Conservation (phyloP, 2,329 filamentous ascomycete species). For the Epichloe baconii region DNA sequence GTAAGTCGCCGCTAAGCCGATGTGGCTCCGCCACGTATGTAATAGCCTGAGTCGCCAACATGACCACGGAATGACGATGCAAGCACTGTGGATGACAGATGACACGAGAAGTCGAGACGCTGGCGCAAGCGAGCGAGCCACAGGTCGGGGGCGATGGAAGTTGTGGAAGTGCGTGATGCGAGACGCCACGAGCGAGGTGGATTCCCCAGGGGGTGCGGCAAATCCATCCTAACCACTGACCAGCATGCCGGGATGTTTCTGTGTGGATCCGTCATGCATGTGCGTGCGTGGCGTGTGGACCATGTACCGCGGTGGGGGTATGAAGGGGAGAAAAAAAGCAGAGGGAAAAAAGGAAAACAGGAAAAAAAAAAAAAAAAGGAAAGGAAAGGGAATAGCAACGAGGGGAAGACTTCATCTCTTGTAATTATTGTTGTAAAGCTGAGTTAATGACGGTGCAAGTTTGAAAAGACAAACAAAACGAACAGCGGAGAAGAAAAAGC, state of each 20-base stretch:
- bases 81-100: neutral
- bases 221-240: neutral
- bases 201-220: neutral
- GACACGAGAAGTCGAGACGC: neutral
- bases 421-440: no score
- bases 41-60: constrained; percentile 1
- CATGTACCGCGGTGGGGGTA: neutral
- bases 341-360: no score
- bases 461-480: no score
- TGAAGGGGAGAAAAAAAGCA: neutral
- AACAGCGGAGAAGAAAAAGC: no score
- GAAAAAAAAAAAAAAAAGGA: no score
- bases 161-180: neutral
- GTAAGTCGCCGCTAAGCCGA: neutral
- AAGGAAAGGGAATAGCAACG: no score
- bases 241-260: neutral
- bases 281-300: constrained; percentile 1
- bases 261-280: constrained; percentile 2
- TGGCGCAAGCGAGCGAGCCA: constrained; percentile 2
- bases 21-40: neutral
- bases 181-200: constrained; percentile 7
- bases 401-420: no score
- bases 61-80: constrained; percentile 4
- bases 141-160: neutral
- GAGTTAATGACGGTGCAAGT: no score